Evolutionary conservation across 495 filamentous ascomycete species (phyloP).

Genomic region (Penicillium paxilli): DNA sequence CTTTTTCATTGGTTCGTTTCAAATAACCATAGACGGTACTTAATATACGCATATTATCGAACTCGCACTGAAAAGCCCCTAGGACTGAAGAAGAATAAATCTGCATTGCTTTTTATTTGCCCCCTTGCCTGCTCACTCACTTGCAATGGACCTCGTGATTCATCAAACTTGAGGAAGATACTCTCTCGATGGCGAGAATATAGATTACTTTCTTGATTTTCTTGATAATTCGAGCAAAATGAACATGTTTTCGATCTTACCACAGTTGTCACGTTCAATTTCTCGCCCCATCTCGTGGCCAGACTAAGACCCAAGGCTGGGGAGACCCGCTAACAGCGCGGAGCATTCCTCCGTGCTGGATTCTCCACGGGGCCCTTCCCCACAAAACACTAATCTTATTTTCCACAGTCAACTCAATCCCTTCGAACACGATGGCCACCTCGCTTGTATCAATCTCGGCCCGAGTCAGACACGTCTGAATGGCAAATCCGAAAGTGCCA

Average conservation of each 20-base stretch:
- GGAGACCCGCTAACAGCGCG: slow-evolving; percentile 10
- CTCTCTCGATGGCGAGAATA: neutral
- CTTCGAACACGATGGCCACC: neutral
- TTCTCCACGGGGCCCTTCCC: slow-evolving; percentile 27
- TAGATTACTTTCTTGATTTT: neutral
- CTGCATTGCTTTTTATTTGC: neutral
- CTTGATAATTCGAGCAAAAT: too few species aligned
- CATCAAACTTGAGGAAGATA: neutral
- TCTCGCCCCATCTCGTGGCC: neutral
- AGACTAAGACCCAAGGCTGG: neutral
- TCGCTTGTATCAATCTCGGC: neutral
- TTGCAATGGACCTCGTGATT: neutral
- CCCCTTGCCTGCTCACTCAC: neutral
- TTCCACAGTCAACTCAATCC: neutral
- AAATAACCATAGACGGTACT: neutral
- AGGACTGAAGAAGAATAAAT: neutral
- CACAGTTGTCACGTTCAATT: too few species aligned
- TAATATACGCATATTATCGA: neutral
- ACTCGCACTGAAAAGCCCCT: neutral
- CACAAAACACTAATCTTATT: slow-evolving; percentile 20
- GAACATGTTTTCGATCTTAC: too few species aligned
- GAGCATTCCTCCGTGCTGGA: slow-evolving; percentile 25
- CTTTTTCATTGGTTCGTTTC: neutral
- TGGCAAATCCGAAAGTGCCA: neutral
- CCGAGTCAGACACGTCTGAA: neutral